These are phyloP conservation scores for Gynostemma pentaphyllum DNA, from an alignment of 306 rosid species.

Conservation along the genomic window DNA sequence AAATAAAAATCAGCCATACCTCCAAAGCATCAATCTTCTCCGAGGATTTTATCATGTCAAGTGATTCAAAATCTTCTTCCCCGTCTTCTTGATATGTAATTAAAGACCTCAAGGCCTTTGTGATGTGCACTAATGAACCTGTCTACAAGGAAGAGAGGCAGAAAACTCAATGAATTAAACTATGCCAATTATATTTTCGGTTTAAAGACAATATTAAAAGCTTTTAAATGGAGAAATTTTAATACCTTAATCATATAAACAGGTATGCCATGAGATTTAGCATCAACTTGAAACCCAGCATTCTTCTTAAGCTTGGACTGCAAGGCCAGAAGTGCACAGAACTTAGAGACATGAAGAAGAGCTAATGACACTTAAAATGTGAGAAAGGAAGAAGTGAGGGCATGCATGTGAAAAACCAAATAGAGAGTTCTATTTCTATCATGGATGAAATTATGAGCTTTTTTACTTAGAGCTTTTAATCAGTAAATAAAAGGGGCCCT, in stretches of 20 bases:
- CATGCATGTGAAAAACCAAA: too few species aligned
- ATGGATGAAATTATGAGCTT: too few species aligned
- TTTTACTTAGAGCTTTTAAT: too few species aligned
- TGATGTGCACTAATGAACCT: constrained; percentile 61
- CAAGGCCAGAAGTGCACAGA: constrained; percentile 77
- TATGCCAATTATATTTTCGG: too few species aligned
- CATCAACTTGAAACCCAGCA: constrained; percentile 80
- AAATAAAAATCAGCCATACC: constrained; percentile 42
- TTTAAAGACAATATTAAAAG: too few species aligned
- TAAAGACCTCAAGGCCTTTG: constrained; percentile 59
- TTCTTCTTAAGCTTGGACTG: constrained; percentile 87
- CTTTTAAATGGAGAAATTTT: not conserved
- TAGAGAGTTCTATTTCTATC: too few species aligned
- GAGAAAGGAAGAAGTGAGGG: too few species aligned
- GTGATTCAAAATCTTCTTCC: constrained; percentile 38
- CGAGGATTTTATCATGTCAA: constrained; percentile 35
- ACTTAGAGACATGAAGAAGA: too few species aligned
- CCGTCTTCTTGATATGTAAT: constrained; percentile 59
- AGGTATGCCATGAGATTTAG: constrained; percentile 67
- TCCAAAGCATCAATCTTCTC: constrained; percentile 83
- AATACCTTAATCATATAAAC: constrained; percentile 70
- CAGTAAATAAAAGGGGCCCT: too few species aligned
- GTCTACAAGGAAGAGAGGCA: constrained; percentile 30
- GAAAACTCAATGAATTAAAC: too few species aligned
- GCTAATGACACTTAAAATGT: too few species aligned